Percentiles rank a stretch among this genome's conserved stretches.
Conservation (phyloP, 208 protist genomes). For the Trypanosoma boissoni region DNA sequence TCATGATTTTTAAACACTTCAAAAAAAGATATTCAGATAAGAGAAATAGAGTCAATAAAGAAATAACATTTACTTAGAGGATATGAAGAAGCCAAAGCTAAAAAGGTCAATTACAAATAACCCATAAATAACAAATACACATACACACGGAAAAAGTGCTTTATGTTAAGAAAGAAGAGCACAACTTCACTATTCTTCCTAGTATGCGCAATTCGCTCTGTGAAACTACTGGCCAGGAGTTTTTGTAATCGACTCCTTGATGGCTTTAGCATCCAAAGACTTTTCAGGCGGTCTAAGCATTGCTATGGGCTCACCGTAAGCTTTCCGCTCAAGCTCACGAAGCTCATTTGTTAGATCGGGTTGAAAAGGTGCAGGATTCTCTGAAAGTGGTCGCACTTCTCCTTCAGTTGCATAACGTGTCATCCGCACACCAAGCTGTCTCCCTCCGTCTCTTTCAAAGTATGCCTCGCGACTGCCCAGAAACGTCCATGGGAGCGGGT, state of each 20-base stretch:
- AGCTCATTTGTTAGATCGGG: conserved; percentile 59
- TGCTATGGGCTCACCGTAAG: conserved; percentile 62
- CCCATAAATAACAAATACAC: too few relatives aligned
- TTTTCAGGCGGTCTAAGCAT: conserved; percentile 61
- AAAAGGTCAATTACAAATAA: conserved; percentile 1
- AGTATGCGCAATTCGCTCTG: too few relatives aligned
- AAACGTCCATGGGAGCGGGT: conserved; percentile 82
- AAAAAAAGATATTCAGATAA: neutral
- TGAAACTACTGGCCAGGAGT: too few relatives aligned
- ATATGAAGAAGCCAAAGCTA: conserved; percentile 1
- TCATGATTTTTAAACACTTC: neutral
- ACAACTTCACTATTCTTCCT: too few relatives aligned
- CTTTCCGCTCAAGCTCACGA: conserved; percentile 38
- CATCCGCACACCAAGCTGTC: conserved; percentile 60
- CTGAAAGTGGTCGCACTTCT: conserved; percentile 45
- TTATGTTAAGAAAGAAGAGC: too few relatives aligned
- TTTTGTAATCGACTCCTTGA: too few relatives aligned
- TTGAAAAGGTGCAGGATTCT: conserved; percentile 57
- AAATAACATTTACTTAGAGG: neutral
- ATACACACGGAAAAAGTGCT: too few relatives aligned
- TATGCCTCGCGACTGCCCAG: conserved; percentile 79
- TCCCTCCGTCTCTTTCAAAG: conserved; percentile 61
- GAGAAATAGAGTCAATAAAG: neutral
- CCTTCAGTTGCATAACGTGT: conserved; percentile 50
- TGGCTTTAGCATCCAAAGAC: neutral